Conservation (phyloP, 306 rosid species). For the Begonia masoniana region DNA sequence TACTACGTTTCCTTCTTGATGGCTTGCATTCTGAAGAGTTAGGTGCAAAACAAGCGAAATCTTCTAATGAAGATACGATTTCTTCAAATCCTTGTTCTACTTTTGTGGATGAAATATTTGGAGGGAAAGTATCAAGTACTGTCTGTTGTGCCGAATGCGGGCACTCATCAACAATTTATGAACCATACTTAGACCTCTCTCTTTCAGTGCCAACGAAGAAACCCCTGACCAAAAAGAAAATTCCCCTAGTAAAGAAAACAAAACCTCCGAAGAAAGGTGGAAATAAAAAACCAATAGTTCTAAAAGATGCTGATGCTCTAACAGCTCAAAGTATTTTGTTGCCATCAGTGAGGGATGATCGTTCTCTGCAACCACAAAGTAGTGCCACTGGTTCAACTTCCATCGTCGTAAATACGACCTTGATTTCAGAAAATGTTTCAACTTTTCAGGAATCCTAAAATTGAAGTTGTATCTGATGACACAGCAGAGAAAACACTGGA, state of each 20-base stretch:
- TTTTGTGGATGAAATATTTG: slow-evolving; percentile 65
- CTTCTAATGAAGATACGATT: slow-evolving; percentile 30
- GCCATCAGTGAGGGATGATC: slow-evolving; percentile 25
- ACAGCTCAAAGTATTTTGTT: slow-evolving; percentile 28
- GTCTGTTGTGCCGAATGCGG: slow-evolving; percentile 74
- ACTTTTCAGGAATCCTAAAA: slow-evolving; percentile 34
- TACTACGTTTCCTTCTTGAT: slow-evolving; percentile 77
- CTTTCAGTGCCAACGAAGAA: slow-evolving; percentile 83
- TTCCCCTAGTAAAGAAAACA: slow-evolving; percentile 41
- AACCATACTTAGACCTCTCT: slow-evolving; percentile 86
- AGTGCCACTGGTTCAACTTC: slow-evolving; percentile 21
- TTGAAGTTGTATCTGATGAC: slow-evolving; percentile 28
- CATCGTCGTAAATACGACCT: slow-evolving; percentile 21
- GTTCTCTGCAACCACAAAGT: slow-evolving; percentile 30
- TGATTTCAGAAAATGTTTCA: slow-evolving; percentile 19
- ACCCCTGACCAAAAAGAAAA: slow-evolving; percentile 43
- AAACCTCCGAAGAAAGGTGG: slow-evolving; percentile 67
- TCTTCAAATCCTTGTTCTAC: slow-evolving; percentile 35
- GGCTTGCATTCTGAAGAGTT: slow-evolving; percentile 69
- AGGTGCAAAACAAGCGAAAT: slow-evolving; percentile 36
- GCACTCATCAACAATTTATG: slow-evolving; percentile 75
- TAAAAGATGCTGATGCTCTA: slow-evolving; percentile 21
- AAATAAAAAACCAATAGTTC: slow-evolving; percentile 40
- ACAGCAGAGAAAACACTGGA: slow-evolving; percentile 32
- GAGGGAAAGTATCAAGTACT: slow-evolving; percentile 84